phyloP scores from a whole-genome alignment of 2,329 filamentous ascomycete genomes.

The Penicillium capsulatum region DNA sequence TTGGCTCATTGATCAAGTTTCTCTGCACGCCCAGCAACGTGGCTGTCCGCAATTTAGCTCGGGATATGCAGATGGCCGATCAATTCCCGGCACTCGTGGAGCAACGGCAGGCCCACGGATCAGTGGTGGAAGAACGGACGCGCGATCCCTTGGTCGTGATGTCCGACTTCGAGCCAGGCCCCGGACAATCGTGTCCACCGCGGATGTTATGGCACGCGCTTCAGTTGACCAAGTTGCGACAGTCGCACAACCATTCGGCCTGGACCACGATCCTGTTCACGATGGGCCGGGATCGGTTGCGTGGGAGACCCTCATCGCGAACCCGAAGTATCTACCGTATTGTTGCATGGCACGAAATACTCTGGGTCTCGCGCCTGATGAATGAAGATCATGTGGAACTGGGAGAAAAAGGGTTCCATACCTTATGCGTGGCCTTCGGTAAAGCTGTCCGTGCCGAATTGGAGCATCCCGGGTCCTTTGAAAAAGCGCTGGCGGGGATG shows the following conservation, averaged over 20 bases:
- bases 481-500: conserved; percentile 25
- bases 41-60: conserved; percentile 12
- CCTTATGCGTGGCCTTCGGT: conserved; percentile 36
- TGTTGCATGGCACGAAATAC: conserved; percentile 37
- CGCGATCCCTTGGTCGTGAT: conserved; percentile 18
- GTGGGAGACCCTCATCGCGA: conserved; percentile 16
- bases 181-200: conserved; percentile 19
- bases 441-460: conserved; percentile 33
- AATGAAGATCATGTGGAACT: conserved; percentile 27
- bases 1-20: conserved; percentile 45
- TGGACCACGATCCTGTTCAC: conserved; percentile 39
- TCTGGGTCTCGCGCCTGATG: conserved; percentile 35
- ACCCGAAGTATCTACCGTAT: conserved; percentile 29
- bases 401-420: conserved; percentile 32
- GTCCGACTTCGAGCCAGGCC: conserved; percentile 13
- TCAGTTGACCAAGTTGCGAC: conserved; percentile 30
- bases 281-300: conserved; percentile 24
- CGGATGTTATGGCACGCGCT: conserved; percentile 37
- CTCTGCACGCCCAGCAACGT: conserved; percentile 34
- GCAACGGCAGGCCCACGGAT: background rate
- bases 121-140: conserved; percentile 2
- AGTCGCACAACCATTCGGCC: conserved; percentile 28
- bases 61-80: conserved; percentile 5
- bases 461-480: conserved; percentile 24
- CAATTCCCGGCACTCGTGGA: conserved; percentile 6